Evolutionary conservation across 192 early-diverging fungal species (phyloP).

Genomic region (Lobosporangium transversale): DNA sequence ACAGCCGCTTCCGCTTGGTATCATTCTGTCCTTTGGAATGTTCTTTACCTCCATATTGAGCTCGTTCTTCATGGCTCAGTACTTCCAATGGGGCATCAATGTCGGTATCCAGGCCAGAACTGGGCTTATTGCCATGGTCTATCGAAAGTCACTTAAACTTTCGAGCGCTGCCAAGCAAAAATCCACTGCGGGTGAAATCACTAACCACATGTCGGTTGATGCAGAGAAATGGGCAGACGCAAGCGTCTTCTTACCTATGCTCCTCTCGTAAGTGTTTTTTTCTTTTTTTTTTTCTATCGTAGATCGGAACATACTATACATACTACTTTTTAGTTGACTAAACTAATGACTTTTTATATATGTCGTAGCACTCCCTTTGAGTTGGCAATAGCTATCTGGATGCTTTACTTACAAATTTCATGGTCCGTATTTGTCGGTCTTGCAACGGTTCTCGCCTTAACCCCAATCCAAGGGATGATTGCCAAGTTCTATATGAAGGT

Average conservation of each 20-base stretch:
- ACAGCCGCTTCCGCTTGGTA: constrained; percentile 32
- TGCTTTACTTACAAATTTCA: constrained; percentile 39
- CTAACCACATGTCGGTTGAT: constrained; percentile 57
- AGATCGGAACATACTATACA: background rate
- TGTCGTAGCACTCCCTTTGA: constrained; percentile 36
- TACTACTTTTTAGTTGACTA: too few relatives aligned
- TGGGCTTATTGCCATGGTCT: constrained; percentile 53
- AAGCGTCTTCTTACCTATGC: constrained; percentile 34
- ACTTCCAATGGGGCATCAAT: constrained; percentile 26
- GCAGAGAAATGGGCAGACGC: constrained; percentile 47
- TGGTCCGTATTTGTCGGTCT: constrained; percentile 46
- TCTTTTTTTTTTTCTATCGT: background rate
- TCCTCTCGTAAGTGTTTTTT: constrained; percentile 9
- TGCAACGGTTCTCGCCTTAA: constrained; percentile 17
- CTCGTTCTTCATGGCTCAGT: constrained; percentile 46
- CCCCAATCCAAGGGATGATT: constrained; percentile 31
- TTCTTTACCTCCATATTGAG: constrained; percentile 35
- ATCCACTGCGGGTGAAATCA: constrained; percentile 54
- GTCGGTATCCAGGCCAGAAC: constrained; percentile 47
- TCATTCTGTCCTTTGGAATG: constrained; percentile 52
- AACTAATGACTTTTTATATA: too few relatives aligned
- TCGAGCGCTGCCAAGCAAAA: constrained; percentile 52
- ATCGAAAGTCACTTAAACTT: constrained; percentile 53
- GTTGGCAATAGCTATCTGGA: constrained; percentile 39
- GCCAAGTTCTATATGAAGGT: constrained; percentile 46